Conservation (phyloP, 2,329 filamentous ascomycete genomes). For the Keithomyces neogunnii region DNA sequence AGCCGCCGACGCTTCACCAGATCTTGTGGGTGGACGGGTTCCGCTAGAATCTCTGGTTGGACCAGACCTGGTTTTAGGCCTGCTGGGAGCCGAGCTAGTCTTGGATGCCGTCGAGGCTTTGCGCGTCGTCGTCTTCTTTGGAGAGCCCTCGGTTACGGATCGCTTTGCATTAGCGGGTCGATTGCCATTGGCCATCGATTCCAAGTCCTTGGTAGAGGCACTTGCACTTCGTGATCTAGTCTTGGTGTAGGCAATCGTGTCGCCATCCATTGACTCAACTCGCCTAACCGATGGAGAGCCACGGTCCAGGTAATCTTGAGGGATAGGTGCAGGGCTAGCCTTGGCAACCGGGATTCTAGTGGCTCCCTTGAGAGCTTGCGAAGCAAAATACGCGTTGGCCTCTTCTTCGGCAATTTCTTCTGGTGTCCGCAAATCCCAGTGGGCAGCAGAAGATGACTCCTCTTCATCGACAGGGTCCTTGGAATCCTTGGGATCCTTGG, state of each 20-base stretch:
- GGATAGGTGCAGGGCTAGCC: slow-evolving; percentile 67
- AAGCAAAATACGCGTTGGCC: slow-evolving; percentile 40
- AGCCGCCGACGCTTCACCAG: slow-evolving; percentile 42
- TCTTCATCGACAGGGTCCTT: slow-evolving; percentile 14
- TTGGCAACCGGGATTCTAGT: slow-evolving; percentile 86
- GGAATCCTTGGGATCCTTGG: slow-evolving; percentile 9
- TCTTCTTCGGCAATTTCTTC: slow-evolving; percentile 66
- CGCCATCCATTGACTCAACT: slow-evolving; percentile 46
- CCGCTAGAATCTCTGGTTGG: slow-evolving; percentile 37
- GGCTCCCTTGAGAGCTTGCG: slow-evolving; percentile 48
- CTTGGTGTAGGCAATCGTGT: slow-evolving; percentile 51
- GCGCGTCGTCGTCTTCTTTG: slow-evolving; percentile 40
- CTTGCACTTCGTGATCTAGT: slow-evolving; percentile 64
- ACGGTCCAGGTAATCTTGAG: slow-evolving; percentile 63
- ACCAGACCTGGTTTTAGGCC: slow-evolving; percentile 56
- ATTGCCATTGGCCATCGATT: slow-evolving; percentile 10
- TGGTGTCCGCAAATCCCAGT: slow-evolving; percentile 67
- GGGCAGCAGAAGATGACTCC: slow-evolving; percentile 30
- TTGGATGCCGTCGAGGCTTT: slow-evolving; percentile 39
- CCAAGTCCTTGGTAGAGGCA: slow-evolving; percentile 33
- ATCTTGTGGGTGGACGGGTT: slow-evolving; percentile 54
- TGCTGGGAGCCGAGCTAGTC: slow-evolving; percentile 31
- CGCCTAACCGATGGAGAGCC: slow-evolving; percentile 60
- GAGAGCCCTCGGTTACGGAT: slow-evolving; percentile 40
- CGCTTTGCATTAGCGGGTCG: slow-evolving; percentile 27